phyloP scores from a whole-genome alignment of 2,329 filamentous ascomycete genomes.

The Fusarium gaditjirri region DNA sequence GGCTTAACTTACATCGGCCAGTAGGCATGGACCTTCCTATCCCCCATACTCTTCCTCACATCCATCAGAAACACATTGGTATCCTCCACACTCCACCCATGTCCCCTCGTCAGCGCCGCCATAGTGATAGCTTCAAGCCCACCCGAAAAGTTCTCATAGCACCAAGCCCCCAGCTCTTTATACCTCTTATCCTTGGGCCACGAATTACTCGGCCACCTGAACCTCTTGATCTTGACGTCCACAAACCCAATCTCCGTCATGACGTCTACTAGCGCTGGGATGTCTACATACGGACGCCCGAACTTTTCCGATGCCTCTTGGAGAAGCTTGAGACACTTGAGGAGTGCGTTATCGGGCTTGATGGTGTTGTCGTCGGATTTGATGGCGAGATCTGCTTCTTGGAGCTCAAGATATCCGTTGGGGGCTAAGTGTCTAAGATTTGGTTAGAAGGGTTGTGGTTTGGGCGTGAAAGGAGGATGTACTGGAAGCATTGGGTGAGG shows the following conservation, averaged over 20 bases:
- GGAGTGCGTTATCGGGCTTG: neutral
- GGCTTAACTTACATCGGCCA: neutral
- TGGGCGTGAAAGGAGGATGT: fast-evolving
- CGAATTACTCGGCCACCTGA: neutral
- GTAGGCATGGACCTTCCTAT: neutral
- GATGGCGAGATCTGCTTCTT: neutral
- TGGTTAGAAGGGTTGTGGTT: neutral
- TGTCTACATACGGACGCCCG: neutral
- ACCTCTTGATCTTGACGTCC: neutral
- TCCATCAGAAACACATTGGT: neutral
- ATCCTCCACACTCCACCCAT: neutral
- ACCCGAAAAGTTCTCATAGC: neutral
- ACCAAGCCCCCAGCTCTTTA: neutral
- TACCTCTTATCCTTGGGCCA: neutral
- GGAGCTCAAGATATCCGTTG: neutral
- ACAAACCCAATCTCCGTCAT: neutral
- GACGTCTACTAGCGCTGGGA: neutral
- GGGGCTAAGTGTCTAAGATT: neutral
- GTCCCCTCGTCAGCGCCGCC: neutral
- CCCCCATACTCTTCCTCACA: neutral
- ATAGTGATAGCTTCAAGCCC: neutral
- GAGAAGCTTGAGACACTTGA: neutral
- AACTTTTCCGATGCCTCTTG: neutral
- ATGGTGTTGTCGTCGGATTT: neutral
- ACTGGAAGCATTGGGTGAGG: neutral